These are phyloP conservation scores for Bassia scoparia DNA, from an alignment of 148 eudicot species.

Conservation along the genomic window DNA sequence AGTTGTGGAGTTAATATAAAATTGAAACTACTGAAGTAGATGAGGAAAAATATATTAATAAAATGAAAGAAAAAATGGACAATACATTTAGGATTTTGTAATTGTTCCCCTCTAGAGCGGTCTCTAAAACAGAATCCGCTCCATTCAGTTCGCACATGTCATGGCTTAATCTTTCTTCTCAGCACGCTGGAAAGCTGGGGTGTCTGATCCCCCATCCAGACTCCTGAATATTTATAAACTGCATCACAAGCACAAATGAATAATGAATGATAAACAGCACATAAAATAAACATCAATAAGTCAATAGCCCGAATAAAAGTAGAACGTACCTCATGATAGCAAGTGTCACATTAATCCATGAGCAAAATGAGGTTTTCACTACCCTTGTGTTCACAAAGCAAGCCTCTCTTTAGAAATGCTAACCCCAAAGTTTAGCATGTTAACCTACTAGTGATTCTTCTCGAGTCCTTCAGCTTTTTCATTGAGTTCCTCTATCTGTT, in stretches of 20 bases:
- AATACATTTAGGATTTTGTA: slow-evolving; percentile 27
- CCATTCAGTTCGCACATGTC: slow-evolving; percentile 29
- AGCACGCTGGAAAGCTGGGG: slow-evolving; percentile 99
- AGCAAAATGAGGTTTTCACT: slow-evolving; percentile 50
- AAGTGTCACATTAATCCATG: slow-evolving; percentile 74
- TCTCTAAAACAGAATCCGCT: slow-evolving; percentile 27
- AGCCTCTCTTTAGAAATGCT: slow-evolving; percentile 32
- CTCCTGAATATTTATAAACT: slow-evolving; percentile 72
- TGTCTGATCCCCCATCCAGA: slow-evolving; percentile 78
- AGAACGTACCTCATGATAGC: slow-evolving; percentile 55
- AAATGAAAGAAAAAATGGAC: neutral
- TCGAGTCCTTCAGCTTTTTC: slow-evolving; percentile 54
- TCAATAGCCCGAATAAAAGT: slow-evolving; percentile 6
- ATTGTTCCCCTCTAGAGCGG: slow-evolving; percentile 24
- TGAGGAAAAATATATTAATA: neutral
- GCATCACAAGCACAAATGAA: slow-evolving; percentile 29
- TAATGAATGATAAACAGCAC: slow-evolving; percentile 6
- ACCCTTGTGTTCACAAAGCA: slow-evolving; percentile 76
- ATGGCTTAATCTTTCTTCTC: slow-evolving; percentile 52
- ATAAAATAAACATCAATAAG: neutral
- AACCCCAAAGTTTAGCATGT: slow-evolving; percentile 15
- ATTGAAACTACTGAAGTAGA: slow-evolving; percentile 4
- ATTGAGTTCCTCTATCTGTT: slow-evolving; percentile 81
- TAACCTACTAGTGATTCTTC: slow-evolving; percentile 18
- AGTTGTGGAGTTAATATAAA: neutral